Evolutionary conservation across 345 rosid species (phyloP).

Genomic region (Conringia planisiliqua): DNA sequence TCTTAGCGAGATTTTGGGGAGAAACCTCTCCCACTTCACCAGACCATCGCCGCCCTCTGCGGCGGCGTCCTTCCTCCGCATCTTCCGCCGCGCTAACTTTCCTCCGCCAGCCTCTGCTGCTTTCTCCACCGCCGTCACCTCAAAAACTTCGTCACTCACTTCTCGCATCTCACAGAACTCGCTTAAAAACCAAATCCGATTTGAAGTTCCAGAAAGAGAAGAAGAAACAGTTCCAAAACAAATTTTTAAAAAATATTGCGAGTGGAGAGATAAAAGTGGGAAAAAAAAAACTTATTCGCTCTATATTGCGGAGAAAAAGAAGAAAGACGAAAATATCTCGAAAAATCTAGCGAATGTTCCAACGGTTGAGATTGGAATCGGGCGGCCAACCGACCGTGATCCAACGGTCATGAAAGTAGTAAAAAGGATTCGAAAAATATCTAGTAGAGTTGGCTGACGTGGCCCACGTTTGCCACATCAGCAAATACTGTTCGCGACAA

Average conservation of each 20-base stretch:
- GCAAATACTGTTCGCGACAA: conserved; percentile 9
- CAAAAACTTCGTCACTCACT: conserved; percentile 40
- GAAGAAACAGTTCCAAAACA: conserved; percentile 2
- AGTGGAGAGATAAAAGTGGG: not conserved
- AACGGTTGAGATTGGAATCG: conserved; percentile 29
- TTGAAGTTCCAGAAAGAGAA: conserved; percentile 6
- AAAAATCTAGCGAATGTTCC: conserved; percentile 18
- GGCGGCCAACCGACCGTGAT: conserved; percentile 24
- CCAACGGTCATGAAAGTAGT: conserved; percentile 28
- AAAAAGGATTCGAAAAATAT: conserved; percentile 37
- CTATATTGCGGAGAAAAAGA: not conserved
- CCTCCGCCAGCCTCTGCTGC: conserved; percentile 15
- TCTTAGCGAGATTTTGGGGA: conserved; percentile 61
- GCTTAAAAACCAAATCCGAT: not conserved
- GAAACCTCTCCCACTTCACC: conserved; percentile 65
- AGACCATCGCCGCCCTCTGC: conserved; percentile 34
- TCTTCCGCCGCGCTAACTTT: conserved; percentile 27
- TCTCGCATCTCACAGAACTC: conserved; percentile 39
- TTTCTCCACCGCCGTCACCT: conserved; percentile 20
- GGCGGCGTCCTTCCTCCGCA: conserved; percentile 25
- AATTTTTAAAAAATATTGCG: conserved; percentile 2
- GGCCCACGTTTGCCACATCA: conserved; percentile 52
- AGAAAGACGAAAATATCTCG: conserved; percentile 46
- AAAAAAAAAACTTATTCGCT: not conserved
- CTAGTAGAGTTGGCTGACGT: conserved; percentile 36